Conservation (phyloP, 2,329 filamentous ascomycete genomes). For the Fusarium oxysporum region DNA sequence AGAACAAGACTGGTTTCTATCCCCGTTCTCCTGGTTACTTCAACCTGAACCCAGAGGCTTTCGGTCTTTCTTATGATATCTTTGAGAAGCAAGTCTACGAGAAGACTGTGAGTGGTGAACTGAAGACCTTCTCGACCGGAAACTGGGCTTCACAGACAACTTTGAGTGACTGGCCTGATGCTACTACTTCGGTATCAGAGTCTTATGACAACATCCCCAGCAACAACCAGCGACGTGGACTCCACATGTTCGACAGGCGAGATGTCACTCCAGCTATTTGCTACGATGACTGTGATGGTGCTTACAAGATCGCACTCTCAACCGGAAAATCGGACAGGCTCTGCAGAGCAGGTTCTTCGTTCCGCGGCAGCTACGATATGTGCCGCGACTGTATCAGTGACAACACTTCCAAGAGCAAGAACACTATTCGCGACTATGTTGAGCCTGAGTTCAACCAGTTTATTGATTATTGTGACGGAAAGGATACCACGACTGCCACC, state of each 20-base stretch:
- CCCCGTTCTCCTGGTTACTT: conserved; percentile 67
- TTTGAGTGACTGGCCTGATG: conserved; percentile 52
- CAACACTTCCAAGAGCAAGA: conserved; percentile 42
- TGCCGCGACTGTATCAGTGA: conserved; percentile 59
- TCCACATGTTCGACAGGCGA: conserved; percentile 53
- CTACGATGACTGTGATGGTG: conserved; percentile 64
- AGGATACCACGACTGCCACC: conserved; percentile 30
- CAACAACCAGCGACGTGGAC: conserved; percentile 31
- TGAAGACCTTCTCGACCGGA: conserved; percentile 63
- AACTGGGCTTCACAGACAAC: conserved; percentile 66
- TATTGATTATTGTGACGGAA: conserved; percentile 57
- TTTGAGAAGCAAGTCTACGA: conserved; percentile 61
- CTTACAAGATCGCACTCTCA: conserved; percentile 57
- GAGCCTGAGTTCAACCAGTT: conserved; percentile 57
- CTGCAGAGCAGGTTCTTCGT: conserved; percentile 58
- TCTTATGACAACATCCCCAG: conserved; percentile 8
- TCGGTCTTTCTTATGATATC: conserved; percentile 72
- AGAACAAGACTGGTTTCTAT: conserved; percentile 62
- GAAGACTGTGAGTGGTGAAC: conserved; percentile 50
- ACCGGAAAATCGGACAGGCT: conserved; percentile 61
- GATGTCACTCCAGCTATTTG: conserved; percentile 61
- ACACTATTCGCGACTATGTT: conserved; percentile 51
- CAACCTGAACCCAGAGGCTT: conserved; percentile 70
- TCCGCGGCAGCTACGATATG: conserved; percentile 48
- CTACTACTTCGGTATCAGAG: conserved; percentile 30